phyloP scores from a whole-genome alignment of 306 rosid species.

The Senna siamea region DNA sequence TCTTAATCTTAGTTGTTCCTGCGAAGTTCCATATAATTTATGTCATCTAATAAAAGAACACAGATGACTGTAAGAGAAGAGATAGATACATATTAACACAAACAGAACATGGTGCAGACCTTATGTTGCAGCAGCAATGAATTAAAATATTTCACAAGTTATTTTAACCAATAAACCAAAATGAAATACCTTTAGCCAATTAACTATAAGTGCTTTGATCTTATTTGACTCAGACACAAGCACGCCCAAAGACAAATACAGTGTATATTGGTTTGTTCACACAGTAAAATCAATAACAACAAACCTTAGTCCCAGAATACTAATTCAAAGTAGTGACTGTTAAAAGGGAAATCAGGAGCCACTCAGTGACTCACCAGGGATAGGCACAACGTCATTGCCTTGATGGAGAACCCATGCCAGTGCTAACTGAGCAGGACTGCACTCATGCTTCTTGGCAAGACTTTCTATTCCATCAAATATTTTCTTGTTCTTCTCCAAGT shows the following conservation, averaged over 20 bases:
- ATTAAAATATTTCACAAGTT: too few species aligned
- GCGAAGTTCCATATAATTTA: neutral
- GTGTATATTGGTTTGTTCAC: neutral
- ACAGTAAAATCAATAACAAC: too few species aligned
- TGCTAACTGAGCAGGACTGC: slow-evolving; percentile 66
- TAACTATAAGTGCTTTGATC: too few species aligned
- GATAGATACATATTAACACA: neutral
- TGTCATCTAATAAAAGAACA: neutral
- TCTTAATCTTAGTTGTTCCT: slow-evolving; percentile 7
- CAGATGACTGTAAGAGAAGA: neutral
- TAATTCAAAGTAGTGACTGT: too few species aligned
- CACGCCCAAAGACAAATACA: too few species aligned
- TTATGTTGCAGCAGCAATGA: too few species aligned
- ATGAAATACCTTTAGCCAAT: too few species aligned
- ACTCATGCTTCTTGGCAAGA: slow-evolving; percentile 53
- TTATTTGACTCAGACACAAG: too few species aligned
- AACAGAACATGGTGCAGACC: neutral
- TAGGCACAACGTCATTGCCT: slow-evolving; percentile 64
- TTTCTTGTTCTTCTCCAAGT: slow-evolving; percentile 51
- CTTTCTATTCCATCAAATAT: slow-evolving; percentile 52
- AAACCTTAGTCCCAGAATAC: too few species aligned
- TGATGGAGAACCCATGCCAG: slow-evolving; percentile 76
- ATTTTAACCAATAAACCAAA: too few species aligned
- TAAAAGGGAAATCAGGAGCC: too few species aligned
- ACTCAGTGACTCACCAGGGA: slow-evolving; percentile 49